These are phyloP conservation scores for Pseudozyma tsukubaensis DNA, from an alignment of 1,284 basidiomycete genomes.

Conservation along the genomic window DNA sequence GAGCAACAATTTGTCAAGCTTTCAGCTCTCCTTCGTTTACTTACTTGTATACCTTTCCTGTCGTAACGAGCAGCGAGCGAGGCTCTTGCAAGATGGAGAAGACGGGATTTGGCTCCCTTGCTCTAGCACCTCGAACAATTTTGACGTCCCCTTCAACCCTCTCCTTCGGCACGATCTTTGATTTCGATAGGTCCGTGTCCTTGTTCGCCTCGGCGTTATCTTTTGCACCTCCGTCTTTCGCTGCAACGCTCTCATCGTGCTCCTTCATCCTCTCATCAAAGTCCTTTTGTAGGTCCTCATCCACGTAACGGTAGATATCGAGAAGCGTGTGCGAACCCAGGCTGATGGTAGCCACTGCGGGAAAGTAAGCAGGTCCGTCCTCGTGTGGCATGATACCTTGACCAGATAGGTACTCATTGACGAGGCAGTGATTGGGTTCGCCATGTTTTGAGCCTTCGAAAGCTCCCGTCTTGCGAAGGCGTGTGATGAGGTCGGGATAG, in stretches of 20 bases:
- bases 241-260: constrained; percentile 22
- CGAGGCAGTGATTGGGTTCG: constrained; percentile 80
- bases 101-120: constrained; percentile 54
- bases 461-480: constrained; percentile 74
- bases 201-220: not conserved
- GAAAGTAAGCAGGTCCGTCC: constrained; percentile 88
- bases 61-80: constrained; percentile 63
- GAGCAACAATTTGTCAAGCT: not conserved
- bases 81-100: constrained; percentile 66
- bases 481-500: constrained; percentile 78
- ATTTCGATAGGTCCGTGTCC: constrained; percentile 1
- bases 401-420: constrained; percentile 80
- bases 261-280: constrained; percentile 39
- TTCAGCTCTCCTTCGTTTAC: not conserved
- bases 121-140: constrained; percentile 49
- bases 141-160: constrained; percentile 46
- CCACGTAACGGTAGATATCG: constrained; percentile 81
- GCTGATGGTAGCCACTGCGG: constrained; percentile 88
- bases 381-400: constrained; percentile 92
- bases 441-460: constrained; percentile 76
- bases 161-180: constrained; percentile 39
- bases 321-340: constrained; percentile 85
- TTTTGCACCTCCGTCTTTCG: not conserved
- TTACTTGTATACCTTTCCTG: constrained; percentile 58
- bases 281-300: constrained; percentile 42